Conservation (phyloP, 805 yeast species). For the Wickerhamiella galacta region DNA sequence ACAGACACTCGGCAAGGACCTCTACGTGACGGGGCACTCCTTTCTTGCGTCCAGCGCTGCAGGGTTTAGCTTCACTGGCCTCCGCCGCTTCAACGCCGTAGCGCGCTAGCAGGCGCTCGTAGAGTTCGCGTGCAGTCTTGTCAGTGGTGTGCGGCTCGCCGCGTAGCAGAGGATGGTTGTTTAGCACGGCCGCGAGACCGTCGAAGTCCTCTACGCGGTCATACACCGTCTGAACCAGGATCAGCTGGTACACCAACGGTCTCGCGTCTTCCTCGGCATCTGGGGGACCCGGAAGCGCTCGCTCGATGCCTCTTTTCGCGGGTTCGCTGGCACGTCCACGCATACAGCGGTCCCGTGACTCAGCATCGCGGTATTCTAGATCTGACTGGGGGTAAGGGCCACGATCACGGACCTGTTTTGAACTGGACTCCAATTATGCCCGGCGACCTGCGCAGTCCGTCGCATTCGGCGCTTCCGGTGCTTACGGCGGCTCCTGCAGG, state of each 20-base stretch:
- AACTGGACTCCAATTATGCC: neutral
- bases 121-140: slow-evolving; percentile 13
- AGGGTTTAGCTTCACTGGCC: neutral
- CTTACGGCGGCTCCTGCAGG: too few relatives aligned
- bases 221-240: slow-evolving; percentile 21
- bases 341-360: neutral
- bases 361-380: too few relatives aligned
- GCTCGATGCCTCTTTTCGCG: neutral
- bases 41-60: too few relatives aligned
- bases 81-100: slow-evolving; percentile 7
- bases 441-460: neutral
- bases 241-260: slow-evolving; percentile 16
- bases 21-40: neutral
- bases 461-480: neutral
- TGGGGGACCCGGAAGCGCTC: slow-evolving; percentile 2
- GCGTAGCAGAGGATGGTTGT: slow-evolving; percentile 18
- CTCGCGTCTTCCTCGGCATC: slow-evolving; percentile 6
- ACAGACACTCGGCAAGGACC: slow-evolving; percentile 1
- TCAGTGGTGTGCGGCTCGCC: slow-evolving; percentile 2
- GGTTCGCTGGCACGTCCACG: neutral
- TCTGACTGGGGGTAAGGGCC: neutral
- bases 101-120: slow-evolving; percentile 11
- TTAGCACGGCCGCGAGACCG: slow-evolving; percentile 14
- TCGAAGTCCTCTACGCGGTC: slow-evolving; percentile 17
- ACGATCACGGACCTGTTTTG: neutral